Evolutionary conservation across 148 eudicot species (phyloP).

Genomic region (Chenopodium suecicum): DNA sequence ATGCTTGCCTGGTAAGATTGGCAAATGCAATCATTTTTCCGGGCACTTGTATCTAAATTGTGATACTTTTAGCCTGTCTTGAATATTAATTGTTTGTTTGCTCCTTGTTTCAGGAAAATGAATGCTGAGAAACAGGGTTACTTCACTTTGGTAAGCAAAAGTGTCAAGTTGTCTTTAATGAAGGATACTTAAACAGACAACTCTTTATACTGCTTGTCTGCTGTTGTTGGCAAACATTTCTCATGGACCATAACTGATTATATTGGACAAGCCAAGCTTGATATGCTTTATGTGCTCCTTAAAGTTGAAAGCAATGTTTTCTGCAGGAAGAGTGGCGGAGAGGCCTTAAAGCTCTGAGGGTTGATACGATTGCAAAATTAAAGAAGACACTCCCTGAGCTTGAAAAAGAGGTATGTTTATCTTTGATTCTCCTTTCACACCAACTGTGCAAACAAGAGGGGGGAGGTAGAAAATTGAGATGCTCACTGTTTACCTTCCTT

Average conservation of each 20-base stretch:
- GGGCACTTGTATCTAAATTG: not conserved
- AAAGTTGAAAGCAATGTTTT: conserved; percentile 6
- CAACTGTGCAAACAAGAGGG: not conserved
- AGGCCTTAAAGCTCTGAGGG: conserved; percentile 80
- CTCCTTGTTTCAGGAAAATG: conserved; percentile 72
- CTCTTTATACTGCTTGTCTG: not conserved
- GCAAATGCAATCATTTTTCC: not conserved
- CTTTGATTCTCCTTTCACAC: not conserved
- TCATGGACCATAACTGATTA: no score
- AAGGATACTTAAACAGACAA: not conserved
- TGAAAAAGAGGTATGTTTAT: conserved; percentile 67
- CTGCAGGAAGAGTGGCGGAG: conserved; percentile 91
- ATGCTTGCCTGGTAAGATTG: conserved; percentile 88
- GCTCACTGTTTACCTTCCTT: conserved; percentile 17
- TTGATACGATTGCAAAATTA: conserved; percentile 67
- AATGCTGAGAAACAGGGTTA: conserved; percentile 86
- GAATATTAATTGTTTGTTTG: conserved; percentile 5
- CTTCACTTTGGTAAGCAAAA: conserved; percentile 72
- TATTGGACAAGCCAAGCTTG: no score
- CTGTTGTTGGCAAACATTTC: not conserved
- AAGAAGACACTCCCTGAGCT: conserved; percentile 76
- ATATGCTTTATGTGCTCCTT: not conserved
- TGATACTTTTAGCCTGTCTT: conserved; percentile 5
- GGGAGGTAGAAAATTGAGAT: not conserved
- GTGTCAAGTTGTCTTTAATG: not conserved